phyloP scores from a whole-genome alignment of 2,329 filamentous ascomycete genomes.

The Chaetomiaceae sp. region DNA sequence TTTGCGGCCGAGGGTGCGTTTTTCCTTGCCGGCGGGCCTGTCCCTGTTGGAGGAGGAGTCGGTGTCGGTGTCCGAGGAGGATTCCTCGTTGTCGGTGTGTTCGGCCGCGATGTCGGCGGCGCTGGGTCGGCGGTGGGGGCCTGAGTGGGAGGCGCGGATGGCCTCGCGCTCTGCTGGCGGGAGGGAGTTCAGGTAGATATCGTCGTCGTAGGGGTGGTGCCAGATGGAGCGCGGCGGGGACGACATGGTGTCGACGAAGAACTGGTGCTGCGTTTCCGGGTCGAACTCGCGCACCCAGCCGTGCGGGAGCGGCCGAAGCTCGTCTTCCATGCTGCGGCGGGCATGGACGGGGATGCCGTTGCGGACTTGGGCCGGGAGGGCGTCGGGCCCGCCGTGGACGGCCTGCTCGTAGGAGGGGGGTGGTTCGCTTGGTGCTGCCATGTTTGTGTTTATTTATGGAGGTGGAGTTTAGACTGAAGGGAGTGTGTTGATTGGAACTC shows the following conservation, averaged over 20 bases:
- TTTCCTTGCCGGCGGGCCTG: background rate
- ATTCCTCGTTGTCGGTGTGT: slow-evolving; percentile 14
- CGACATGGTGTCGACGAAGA: slow-evolving; percentile 55
- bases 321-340: slow-evolving; percentile 59
- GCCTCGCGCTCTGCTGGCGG: slow-evolving; percentile 44
- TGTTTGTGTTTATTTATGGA: background rate
- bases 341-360: slow-evolving; percentile 45
- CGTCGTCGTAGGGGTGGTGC: slow-evolving; percentile 58
- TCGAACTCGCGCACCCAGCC: slow-evolving; percentile 57
- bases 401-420: slow-evolving; percentile 35
- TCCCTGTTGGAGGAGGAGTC: slow-evolving; percentile 16
- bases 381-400: slow-evolving; percentile 20
- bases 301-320: slow-evolving; percentile 46
- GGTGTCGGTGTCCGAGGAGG: slow-evolving; percentile 22
- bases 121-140: slow-evolving; percentile 29
- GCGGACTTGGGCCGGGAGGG: slow-evolving; percentile 9
- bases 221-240: slow-evolving; percentile 54
- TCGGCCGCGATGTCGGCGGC: slow-evolving; percentile 38
- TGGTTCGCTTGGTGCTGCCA: slow-evolving; percentile 15
- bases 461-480: background rate
- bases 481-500: background rate
- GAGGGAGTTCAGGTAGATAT: slow-evolving; percentile 46
- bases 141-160: slow-evolving; percentile 27
- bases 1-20: slow-evolving; percentile 43
- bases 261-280: slow-evolving; percentile 49